Conservation (phyloP, 1,284 basidiomycete species). For the Vanrija sp. region DNA sequence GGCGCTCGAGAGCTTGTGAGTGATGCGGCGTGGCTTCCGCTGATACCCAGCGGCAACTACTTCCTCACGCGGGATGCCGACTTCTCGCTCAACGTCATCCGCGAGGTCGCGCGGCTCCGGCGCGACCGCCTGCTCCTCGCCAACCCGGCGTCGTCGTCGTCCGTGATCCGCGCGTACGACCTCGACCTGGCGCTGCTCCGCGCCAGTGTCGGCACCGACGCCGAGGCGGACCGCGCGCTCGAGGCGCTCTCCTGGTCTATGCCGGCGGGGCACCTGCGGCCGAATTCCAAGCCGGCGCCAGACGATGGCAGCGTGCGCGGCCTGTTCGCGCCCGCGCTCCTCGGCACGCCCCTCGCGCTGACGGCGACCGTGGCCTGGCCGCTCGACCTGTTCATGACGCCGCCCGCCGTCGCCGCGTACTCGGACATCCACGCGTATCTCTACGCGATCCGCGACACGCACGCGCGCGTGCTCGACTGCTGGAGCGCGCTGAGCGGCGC, state of each 20-base stretch:
- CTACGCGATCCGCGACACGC: conserved; percentile 74
- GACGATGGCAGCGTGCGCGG: conserved; percentile 17
- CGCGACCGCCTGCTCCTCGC: conserved; percentile 65
- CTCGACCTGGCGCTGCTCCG: conserved; percentile 73
- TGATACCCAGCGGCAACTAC: conserved; percentile 62
- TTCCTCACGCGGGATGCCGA: conserved; percentile 84
- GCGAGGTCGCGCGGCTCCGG: conserved; percentile 75
- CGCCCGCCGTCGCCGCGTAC: conserved; percentile 69
- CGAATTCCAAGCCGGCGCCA: conserved; percentile 57
- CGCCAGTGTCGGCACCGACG: conserved; percentile 76
- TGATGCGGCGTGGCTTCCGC: conserved; percentile 16
- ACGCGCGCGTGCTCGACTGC: conserved; percentile 69
- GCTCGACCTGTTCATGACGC: conserved; percentile 79
- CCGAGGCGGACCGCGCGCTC: conserved; percentile 71
- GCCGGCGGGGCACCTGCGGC: conserved; percentile 70
- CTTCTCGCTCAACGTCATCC: conserved; percentile 71
- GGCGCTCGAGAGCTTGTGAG: conserved; percentile 67
- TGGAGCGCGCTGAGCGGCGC: conserved; percentile 79
- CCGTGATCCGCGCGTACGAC: conserved; percentile 80
- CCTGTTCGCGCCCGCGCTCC: conserved; percentile 66
- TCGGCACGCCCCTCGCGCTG: conserved; percentile 70
- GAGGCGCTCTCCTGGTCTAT: conserved; percentile 66
- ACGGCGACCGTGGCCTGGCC: conserved; percentile 75
- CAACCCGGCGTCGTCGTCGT: conserved; percentile 51
- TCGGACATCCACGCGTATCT: conserved; percentile 75